These are phyloP conservation scores for Tetratostichococcus sp. DNA, from an alignment of 139 green algal species.

Conservation along the genomic window DNA sequence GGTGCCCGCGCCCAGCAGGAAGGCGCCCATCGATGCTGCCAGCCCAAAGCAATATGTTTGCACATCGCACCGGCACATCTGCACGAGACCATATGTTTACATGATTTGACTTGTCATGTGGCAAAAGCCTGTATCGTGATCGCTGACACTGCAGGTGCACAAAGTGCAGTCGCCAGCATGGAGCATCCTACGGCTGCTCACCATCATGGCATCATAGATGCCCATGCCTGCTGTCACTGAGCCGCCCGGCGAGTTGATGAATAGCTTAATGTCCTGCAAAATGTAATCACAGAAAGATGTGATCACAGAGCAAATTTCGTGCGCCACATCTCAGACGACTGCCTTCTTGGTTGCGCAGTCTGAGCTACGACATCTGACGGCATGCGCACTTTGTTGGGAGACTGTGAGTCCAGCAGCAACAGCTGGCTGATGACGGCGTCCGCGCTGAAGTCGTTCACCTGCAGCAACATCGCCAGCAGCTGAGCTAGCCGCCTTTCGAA, in stretches of 20 bases:
- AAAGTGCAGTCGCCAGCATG: neutral
- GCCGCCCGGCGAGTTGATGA: conserved; percentile 98
- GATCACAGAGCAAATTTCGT: no score
- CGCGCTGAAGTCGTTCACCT: conserved; percentile 95
- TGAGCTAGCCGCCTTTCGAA: no score
- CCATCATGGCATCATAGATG: conserved; percentile 98
- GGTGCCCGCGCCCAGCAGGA: conserved; percentile 88
- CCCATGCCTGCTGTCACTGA: conserved; percentile 97
- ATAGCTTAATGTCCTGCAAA: conserved; percentile 94
- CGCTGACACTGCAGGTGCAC: neutral
- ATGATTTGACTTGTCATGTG: no score
- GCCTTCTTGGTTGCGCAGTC: no score
- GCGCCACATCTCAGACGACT: no score
- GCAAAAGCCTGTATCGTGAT: no score
- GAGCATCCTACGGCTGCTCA: conserved; percentile 36
- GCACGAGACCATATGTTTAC: no score
- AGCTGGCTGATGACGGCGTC: conserved; percentile 96
- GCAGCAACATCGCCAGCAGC: no score
- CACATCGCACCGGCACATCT: conserved; percentile 36
- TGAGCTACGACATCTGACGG: no score
- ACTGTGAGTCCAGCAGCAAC: conserved; percentile 92
- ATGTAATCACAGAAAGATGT: no score
- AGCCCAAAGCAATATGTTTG: conserved; percentile 98
- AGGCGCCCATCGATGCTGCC: conserved; percentile 98
- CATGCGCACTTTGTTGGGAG: conserved; percentile 83